Percentiles rank a stretch among this genome's conserved stretches.
Evolutionary conservation across 2,329 filamentous ascomycete species (phyloP).

Genomic region (Ascochyta viciae-villosae): DNA sequence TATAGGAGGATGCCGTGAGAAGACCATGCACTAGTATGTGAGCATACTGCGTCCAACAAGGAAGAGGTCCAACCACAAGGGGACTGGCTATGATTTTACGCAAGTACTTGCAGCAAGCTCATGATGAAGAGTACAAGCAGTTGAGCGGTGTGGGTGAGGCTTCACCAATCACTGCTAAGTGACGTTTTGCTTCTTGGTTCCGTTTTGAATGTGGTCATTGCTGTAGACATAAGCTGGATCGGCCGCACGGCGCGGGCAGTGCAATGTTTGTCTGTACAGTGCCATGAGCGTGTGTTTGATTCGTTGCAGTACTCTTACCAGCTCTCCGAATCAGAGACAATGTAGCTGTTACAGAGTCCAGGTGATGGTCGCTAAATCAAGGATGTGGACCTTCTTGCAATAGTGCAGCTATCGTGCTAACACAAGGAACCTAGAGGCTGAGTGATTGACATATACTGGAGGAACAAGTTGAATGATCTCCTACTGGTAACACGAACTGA

Average conservation of each 20-base stretch:
- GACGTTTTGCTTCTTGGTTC: background rate
- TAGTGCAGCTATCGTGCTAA: background rate
- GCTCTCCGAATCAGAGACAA: too few relatives aligned
- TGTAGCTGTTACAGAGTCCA: background rate
- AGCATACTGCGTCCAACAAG: background rate
- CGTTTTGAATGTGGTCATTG: background rate
- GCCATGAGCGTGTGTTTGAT: background rate
- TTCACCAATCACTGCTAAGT: background rate
- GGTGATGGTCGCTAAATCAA: background rate
- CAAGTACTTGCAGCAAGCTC: background rate
- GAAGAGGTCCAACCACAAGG: background rate
- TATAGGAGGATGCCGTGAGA: background rate
- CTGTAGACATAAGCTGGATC: background rate
- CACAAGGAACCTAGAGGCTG: too few relatives aligned
- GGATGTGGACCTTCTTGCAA: background rate
- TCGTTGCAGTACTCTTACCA: background rate
- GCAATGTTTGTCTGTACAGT: background rate
- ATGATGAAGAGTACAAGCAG: background rate
- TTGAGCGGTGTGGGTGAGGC: background rate
- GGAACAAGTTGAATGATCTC: too few relatives aligned
- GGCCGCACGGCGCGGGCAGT: background rate
- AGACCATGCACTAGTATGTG: background rate
- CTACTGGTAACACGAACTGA: too few relatives aligned
- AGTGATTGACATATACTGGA: too few relatives aligned
- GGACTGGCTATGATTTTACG: background rate